A percentile compares a stretch with the other conserved stretches of the same genome.
phyloP scores from a whole-genome alignment of 2,329 filamentous ascomycete species.

The Nemania serpens region DNA sequence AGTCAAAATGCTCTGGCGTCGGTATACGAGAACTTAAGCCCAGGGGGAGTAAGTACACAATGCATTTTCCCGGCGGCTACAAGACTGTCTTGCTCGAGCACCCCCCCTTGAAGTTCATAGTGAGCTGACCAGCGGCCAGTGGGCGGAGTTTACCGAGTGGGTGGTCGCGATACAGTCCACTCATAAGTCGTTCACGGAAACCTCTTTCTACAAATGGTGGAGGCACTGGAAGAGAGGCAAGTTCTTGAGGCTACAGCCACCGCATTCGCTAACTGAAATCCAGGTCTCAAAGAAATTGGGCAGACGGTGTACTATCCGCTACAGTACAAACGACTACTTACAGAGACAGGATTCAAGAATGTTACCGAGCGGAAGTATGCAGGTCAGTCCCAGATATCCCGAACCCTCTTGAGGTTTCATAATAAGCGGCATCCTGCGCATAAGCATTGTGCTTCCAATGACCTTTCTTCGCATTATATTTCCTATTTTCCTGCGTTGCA shows the following conservation, averaged over 20 bases:
- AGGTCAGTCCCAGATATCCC: slow-evolving; percentile 15
- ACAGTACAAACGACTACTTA: slow-evolving; percentile 32
- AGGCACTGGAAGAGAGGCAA: slow-evolving; percentile 31
- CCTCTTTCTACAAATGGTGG: slow-evolving; percentile 41
- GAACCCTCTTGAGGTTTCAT: not conserved
- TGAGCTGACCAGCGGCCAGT: slow-evolving; percentile 22
- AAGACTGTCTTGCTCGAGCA: not conserved
- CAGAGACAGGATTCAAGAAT: slow-evolving; percentile 28
- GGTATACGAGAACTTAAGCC: slow-evolving; percentile 41
- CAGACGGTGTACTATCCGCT: slow-evolving; percentile 38
- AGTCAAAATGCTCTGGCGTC: slow-evolving; percentile 34
- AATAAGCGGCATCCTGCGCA: not conserved
- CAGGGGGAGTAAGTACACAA: slow-evolving; percentile 34
- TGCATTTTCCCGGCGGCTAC: slow-evolving; percentile 19
- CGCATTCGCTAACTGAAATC: slow-evolving; percentile 10
- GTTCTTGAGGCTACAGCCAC: not conserved
- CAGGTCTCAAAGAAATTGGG: slow-evolving; percentile 37
- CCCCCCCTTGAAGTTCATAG: slow-evolving; percentile 28
- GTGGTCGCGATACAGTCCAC: slow-evolving; percentile 40
- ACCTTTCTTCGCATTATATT: not conserved
- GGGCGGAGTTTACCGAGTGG: slow-evolving; percentile 45
- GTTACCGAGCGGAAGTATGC: slow-evolving; percentile 30
- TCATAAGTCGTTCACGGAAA: slow-evolving; percentile 39
- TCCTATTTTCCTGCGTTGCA: not conserved
- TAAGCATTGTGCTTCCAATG: not conserved